These are phyloP conservation scores for Paracoccidioides lutzii DNA, from an alignment of 2,329 filamentous ascomycete genomes.

Conservation along the genomic window DNA sequence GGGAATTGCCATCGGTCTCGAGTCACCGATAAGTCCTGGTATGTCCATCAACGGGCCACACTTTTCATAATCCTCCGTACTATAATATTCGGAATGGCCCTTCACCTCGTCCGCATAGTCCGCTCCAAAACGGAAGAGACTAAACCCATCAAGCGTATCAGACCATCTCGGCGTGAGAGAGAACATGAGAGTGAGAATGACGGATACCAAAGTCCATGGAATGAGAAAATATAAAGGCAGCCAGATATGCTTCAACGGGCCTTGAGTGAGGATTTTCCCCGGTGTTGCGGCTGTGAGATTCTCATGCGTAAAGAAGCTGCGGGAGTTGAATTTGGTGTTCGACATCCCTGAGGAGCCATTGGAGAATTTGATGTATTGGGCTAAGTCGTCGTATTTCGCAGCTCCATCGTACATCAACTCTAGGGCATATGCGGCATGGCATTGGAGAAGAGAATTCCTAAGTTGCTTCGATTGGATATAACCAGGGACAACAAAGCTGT, in stretches of 20 bases:
- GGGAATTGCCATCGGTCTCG: neutral
- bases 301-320: neutral
- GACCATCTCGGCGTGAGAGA: neutral
- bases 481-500: neutral
- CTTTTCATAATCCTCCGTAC: conserved; percentile 1
- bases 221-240: neutral
- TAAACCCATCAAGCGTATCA: conserved; percentile 1
- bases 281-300: neutral
- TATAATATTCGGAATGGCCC: neutral
- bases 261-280: neutral
- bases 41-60: neutral
- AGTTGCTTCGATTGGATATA: neutral
- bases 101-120: neutral
- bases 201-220: neutral
- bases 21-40: neutral
- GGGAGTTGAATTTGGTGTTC: neutral
- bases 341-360: neutral
- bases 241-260: neutral
- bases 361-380: neutral
- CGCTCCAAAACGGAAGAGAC: neutral
- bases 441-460: neutral
- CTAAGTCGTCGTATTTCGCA: neutral
- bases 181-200: neutral
- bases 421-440: neutral
- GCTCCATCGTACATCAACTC: neutral